Base-by-base conservation (phyloP, 768 basidiomycete genomes). In the Mycena crocata region DNA sequence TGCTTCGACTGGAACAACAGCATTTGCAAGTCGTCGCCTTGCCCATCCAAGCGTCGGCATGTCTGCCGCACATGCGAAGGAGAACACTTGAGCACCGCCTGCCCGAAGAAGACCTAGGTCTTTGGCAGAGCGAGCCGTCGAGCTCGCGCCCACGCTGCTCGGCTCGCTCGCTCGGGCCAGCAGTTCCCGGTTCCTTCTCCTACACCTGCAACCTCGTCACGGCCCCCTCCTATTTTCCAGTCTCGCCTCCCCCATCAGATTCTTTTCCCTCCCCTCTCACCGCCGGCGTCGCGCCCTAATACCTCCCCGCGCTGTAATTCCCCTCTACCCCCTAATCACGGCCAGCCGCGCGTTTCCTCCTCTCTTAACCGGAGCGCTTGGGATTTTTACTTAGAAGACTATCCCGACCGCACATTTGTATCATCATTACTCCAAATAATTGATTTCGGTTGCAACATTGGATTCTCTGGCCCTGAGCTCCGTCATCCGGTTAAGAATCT, bases 401-500 rank as follows among this genome's bases (percentile, higher is more conserved):
- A 52, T 52, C 51, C 51, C 51, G 51, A 37, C n/a, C 23, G 32
- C 12, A 24, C 9, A 1, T 77, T 78, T 71, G 77, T 78, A 61
- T 30, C 57, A 23, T 56, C 69, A 6, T 34, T 77, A 35, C 40
- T 74, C 15, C 62, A 76, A 39, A 78, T 78, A 28, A 78, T 78
- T 40, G 40, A 51, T 10, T 69, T 69, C 59, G 76, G 77, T 42
- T 74, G 74, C 13, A 68, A 71, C 32, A 69, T 77, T 60, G 76
- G 77, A 6, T 78, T 76, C 46, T 60, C 57, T 4, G 73, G 69
- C 5, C 48, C 58, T 14, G 46, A 70, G 21, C 23, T 45, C 14
- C 2, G 37, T 19, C 72, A 66, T 5, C 30, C 66, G 1, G 72
- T 71, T 48, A 62, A 30, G 5, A 80, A 78, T 40, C 67, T 78